phyloP scores from a whole-genome alignment of 441 rosid genomes.

The Populus trichocarpa region DNA sequence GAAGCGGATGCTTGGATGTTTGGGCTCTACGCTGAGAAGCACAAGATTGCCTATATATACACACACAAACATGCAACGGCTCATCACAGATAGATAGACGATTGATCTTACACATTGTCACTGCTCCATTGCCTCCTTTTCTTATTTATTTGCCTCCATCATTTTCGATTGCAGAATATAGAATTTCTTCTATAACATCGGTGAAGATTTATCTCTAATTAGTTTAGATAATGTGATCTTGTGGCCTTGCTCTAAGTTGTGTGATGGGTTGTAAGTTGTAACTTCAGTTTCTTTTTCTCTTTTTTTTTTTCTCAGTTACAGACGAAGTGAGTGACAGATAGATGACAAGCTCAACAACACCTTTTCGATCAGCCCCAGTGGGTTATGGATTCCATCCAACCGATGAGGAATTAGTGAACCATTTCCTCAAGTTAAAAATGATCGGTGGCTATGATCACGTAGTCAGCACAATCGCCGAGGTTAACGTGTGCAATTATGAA shows the following conservation, averaged over 20 bases:
- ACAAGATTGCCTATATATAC: background rate
- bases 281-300: too few relatives aligned
- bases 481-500: conserved; percentile 41
- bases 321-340: background rate
- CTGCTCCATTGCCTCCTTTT: background rate
- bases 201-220: too few relatives aligned
- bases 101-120: background rate
- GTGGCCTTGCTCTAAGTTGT: background rate
- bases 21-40: background rate
- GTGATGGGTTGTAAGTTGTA: background rate
- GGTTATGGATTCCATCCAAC: conserved; percentile 49
- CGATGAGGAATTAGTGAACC: conserved; percentile 38
- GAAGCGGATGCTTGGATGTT: too few relatives aligned
- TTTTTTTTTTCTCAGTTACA: background rate
- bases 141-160: background rate
- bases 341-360: background rate
- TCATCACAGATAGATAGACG: background rate
- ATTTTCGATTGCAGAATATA: background rate
- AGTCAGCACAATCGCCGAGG: conserved; percentile 26
- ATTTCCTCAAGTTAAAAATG: conserved; percentile 33
- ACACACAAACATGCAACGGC: background rate
- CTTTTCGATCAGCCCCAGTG: background rate
- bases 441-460: conserved; percentile 12
- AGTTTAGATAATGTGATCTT: background rate
- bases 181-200: background rate